A percentile compares a stretch with the other conserved stretches of the same genome.
Conservation (phyloP, 352 stramenopile species). For the Globisporangium cylindrosporum region DNA sequence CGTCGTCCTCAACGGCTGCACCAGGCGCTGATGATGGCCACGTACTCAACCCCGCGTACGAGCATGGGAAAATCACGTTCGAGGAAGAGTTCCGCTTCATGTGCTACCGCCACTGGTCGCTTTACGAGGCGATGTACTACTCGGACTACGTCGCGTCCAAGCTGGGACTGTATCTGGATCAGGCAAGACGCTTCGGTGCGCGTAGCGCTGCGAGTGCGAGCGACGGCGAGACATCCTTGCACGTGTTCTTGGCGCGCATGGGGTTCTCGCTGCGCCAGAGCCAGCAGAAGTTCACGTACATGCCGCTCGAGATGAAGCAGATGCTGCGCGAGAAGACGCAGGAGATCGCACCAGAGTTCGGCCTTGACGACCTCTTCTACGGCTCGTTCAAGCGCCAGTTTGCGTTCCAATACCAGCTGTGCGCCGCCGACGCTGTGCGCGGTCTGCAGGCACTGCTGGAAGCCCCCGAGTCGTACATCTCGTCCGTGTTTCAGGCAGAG, state of each 20-base stretch:
- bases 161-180: constrained; percentile 73
- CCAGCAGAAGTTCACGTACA: constrained; percentile 95
- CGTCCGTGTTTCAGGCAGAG: constrained; percentile 58
- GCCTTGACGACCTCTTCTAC: constrained; percentile 95
- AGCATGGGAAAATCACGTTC: constrained; percentile 84
- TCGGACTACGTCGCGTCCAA: constrained; percentile 94
- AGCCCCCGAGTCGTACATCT: constrained; percentile 70
- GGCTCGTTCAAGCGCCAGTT: constrained; percentile 94
- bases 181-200: constrained; percentile 55
- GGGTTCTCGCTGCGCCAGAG: constrained; percentile 95
- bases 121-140: constrained; percentile 96
- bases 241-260: constrained; percentile 97
- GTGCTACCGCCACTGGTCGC: constrained; percentile 93
- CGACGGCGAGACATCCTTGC: constrained; percentile 69
- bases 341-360: constrained; percentile 93
- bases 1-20: constrained; percentile 25
- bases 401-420: constrained; percentile 94
- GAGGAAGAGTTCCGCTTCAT: constrained; percentile 96
- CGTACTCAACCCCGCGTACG: constrained; percentile 51
- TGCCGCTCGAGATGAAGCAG: constrained; percentile 90
- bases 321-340: constrained; percentile 91
- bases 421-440: constrained; percentile 94
- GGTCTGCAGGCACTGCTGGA: constrained; percentile 94
- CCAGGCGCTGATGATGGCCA: constrained; percentile 17
- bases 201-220: constrained; percentile 42